Evolutionary conservation across 192 early-diverging fungal species (phyloP).

Genomic region (Podila verticillata): DNA sequence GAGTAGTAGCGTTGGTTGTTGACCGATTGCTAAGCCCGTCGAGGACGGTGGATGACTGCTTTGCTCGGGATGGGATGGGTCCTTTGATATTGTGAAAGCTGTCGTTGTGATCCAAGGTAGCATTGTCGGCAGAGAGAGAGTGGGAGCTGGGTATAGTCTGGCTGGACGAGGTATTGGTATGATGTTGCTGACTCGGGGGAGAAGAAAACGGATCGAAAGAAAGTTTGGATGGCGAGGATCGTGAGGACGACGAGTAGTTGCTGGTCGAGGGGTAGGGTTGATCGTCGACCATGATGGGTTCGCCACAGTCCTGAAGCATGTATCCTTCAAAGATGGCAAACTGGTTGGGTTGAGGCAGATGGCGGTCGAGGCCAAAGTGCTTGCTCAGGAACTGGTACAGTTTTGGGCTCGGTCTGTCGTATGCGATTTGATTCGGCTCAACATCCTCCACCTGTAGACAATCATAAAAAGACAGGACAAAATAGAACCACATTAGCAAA

Average conservation of each 20-base stretch:
- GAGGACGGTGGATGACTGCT: neutral
- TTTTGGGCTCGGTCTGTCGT: slow-evolving; percentile 52
- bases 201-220: neutral
- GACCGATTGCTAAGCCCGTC: neutral
- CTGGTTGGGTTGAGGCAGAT: slow-evolving; percentile 50
- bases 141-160: neutral
- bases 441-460: slow-evolving; percentile 35
- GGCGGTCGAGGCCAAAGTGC: slow-evolving; percentile 38
- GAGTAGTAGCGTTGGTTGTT: neutral
- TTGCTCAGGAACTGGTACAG: slow-evolving; percentile 46
- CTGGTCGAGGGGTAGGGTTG: neutral
- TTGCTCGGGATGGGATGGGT: slow-evolving; percentile 12
- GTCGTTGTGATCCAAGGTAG: neutral
- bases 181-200: neutral
- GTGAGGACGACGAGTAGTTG: neutral
- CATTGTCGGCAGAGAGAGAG: slow-evolving; percentile 1
- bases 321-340: slow-evolving; percentile 53
- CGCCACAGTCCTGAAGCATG: slow-evolving; percentile 22
- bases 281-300: slow-evolving; percentile 31
- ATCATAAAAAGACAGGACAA: neutral
- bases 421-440: slow-evolving; percentile 49
- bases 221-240: neutral
- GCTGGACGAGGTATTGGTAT: neutral
- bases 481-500: neutral
- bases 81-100: neutral